A percentile compares a stretch with the other conserved stretches of the same genome.
phyloP scores from a whole-genome alignment of 2,329 filamentous ascomycete species.

The Diaporthe citrichinensis region DNA sequence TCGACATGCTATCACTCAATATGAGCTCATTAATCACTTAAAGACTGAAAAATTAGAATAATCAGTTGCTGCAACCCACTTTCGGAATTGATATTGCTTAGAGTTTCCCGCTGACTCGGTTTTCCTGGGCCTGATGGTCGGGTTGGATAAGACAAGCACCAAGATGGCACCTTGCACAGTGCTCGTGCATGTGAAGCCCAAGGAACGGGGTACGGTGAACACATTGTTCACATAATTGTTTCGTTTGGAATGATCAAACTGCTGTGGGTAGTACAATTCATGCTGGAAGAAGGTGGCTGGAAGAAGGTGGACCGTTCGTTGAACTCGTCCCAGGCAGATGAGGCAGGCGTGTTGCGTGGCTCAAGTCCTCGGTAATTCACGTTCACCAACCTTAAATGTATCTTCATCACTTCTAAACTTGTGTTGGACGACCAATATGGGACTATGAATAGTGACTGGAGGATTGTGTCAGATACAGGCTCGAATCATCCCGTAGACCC shows the following conservation, averaged over 20 bases:
- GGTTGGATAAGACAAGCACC: not conserved
- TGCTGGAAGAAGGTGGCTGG: no score
- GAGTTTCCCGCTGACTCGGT: not conserved
- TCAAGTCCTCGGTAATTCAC: not conserved
- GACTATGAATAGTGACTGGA: no score
- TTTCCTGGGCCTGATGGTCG: not conserved
- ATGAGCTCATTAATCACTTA: no score
- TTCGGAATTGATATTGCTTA: no score
- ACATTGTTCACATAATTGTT: not conserved
- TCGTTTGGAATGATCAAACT: no score
- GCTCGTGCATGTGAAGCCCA: not conserved
- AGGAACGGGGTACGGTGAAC: not conserved
- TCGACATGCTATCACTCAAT: no score
- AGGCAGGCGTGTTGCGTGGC: not conserved
- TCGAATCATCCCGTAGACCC: not conserved
- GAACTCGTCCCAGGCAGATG: not conserved
- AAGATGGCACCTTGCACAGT: not conserved
- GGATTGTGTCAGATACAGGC: not conserved
- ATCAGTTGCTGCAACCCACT: no score
- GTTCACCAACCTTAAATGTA: not conserved
- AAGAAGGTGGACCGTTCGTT: not conserved
- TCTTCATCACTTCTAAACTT: no score
- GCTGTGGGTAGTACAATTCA: fast-evolving
- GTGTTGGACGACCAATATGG: not conserved
- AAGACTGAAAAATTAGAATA: no score